Evolutionary conservation across 208 protist genomes (phyloP), one percentile per base, ranked within the genome.

Genomic region (Crithidia thermophila): DNA sequence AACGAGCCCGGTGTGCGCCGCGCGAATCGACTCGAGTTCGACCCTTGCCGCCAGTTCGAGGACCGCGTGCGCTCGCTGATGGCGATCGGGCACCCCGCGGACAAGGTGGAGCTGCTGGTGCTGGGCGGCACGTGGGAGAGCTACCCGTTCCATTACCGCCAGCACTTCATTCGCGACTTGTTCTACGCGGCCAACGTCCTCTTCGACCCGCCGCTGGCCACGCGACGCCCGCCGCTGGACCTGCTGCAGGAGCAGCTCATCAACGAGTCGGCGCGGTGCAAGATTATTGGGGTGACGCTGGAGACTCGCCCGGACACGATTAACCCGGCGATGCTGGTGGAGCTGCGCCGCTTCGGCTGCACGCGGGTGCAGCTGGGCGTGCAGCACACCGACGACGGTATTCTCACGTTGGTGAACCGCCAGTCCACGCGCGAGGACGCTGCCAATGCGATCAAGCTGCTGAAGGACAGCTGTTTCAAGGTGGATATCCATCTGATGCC

Each of bases 91-190:
- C 93, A 98, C 61, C 90, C 89, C 1, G 83, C 81, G 8, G 92
- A 96, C 53, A 98, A 99, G 81, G 97, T 99, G 13, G 98, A 99
- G 81, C 98, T 99, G 43, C 97, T 99, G 30, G 87, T 99, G 58
- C 99, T 99, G 87, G 99, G 99, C 27, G 99, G 99, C 33, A 99
- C 99, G 20, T 99, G 99, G 87, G 98, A 99, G 87, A 98, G 92
- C 64, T 95, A 99, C 25, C 84, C 94, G 13, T 47, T 77, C 16
- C 77, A 84, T 2, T 99, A 99, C 80, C 78, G 98, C 39, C 81
- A 94, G 56, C 57, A 79, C 20, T 95, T 95, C 45, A 84, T 94
- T 45, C 89, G 90, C 21, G 91, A 96, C 39, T 70, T 97, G 6
- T 96, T 95, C 74, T 97, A 94, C 75, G 91, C 93, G 3, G 91